These are phyloP conservation scores for Boletus sensibilis DNA, from an alignment of 768 basidiomycete genomes.

Conservation along the genomic window DNA sequence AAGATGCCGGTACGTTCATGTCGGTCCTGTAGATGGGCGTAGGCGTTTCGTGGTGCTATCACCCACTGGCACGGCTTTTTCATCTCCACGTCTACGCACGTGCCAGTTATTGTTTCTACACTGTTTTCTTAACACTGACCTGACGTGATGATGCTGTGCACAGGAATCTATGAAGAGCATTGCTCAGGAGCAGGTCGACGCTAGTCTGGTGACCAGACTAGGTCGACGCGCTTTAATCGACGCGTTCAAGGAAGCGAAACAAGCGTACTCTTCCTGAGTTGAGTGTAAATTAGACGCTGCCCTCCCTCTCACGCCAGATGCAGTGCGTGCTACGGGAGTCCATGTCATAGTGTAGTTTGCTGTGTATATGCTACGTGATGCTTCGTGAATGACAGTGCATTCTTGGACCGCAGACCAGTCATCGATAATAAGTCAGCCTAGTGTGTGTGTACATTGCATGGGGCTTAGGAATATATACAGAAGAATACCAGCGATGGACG, in stretches of 20 bases:
- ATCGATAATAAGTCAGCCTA: too few relatives aligned
- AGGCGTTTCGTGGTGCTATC: neutral
- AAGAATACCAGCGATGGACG: too few relatives aligned
- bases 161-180: neutral
- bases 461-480: too few relatives aligned
- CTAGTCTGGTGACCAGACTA: too few relatives aligned
- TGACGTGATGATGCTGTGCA: too few relatives aligned
- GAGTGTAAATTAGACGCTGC: neutral
- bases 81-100: neutral
- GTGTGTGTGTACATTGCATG: too few relatives aligned
- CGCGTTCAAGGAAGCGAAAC: neutral
- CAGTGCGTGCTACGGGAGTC: too few relatives aligned
- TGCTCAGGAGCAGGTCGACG: neutral
- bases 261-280: neutral
- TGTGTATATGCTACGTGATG: too few relatives aligned
- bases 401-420: too few relatives aligned
- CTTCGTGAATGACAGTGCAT: too few relatives aligned
- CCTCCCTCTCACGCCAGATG: slow-evolving; percentile 17
- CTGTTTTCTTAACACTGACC: neutral
- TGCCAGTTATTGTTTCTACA: neutral
- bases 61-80: neutral
- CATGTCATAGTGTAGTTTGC: too few relatives aligned
- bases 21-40: neutral
- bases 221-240: too few relatives aligned
- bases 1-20: neutral